Evolutionary conservation across 352 stramenopile species (phyloP), one percentile per base, ranked within the genome.

Genomic region (Phytophthora chlamydospora): DNA sequence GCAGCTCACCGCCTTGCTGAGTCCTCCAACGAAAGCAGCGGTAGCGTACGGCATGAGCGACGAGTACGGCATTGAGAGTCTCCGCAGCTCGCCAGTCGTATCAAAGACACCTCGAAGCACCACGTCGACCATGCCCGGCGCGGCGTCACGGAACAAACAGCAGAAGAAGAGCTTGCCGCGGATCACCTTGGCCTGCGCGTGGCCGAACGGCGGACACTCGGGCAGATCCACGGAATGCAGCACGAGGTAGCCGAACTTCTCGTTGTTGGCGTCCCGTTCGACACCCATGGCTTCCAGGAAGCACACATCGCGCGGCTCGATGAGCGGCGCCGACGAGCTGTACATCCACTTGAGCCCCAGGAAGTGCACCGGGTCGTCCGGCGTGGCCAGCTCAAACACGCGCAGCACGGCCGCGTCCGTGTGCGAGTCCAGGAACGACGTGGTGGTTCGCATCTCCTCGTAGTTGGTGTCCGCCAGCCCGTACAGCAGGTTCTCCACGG

Each of bases 341-440:
- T 61, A 55, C 36, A 78, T 34, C 68, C 71, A 83, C 45, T 80
- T 80, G 46, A 83, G 43, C 21, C 63, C 68, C 17, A 83, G 57
- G 52, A 73, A 77, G 17, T 63, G 71, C 31, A 78, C 58, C 42
- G 71, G 71, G 47, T 80, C 64, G 0, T 68, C 14, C 1, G 47
- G 39, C 6, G 66, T 69, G 13, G 47, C 70, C 3, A 52, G 46
- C 46, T 83, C 70, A 17, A 80, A 71, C 5, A 47, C 64, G 17
- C 59, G 55, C 21, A 78, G 49, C 16, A 83, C 56, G 1, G 69
- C 61, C 33, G 59, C 66, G 64, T 79, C 70, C 29, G 48, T 71
- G 27, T 31, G 43, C 19, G 38, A 12, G 38, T 73, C 57, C 39
- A 73, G 49, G 27, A 68, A 83, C 31, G 53, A 68, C 13, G 60